These are phyloP conservation scores for Bonnemaisonia californica DNA, from an alignment of 31 red algal species.

Conservation along the genomic window DNA sequence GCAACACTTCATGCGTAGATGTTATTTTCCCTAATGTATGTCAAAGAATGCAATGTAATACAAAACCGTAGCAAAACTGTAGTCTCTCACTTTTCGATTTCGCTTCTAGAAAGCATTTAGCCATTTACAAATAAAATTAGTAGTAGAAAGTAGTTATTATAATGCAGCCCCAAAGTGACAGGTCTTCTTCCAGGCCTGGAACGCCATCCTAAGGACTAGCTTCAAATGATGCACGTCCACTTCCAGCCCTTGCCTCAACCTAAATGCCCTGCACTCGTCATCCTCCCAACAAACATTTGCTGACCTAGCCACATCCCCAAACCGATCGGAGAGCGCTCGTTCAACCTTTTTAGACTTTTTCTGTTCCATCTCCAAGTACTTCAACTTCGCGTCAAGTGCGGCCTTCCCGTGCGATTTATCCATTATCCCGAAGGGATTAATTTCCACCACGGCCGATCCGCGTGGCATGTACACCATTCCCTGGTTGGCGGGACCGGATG, in stretches of 20 bases:
- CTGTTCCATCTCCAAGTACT: neutral
- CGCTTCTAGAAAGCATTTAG: no score
- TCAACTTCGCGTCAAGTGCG: neutral
- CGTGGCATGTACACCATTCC: conserved; percentile 42
- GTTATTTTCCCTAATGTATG: no score
- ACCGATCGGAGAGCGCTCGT: conserved; percentile 10
- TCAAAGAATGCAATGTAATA: no score
- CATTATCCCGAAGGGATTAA: conserved; percentile 36
- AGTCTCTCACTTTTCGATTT: no score
- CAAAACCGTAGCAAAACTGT: no score
- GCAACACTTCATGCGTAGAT: no score
- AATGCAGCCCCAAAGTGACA: no score
- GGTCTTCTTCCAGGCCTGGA: conserved; percentile 9
- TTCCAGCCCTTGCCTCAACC: neutral
- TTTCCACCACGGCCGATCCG: conserved; percentile 50
- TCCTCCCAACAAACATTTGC: conserved; percentile 5
- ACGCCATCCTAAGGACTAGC: neutral
- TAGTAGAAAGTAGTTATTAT: no score
- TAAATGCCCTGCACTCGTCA: conserved; percentile 2
- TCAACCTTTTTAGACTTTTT: neutral
- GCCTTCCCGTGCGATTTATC: neutral
- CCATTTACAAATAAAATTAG: no score
- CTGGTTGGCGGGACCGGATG: conserved; percentile 26
- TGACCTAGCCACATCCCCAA: conserved; percentile 31
- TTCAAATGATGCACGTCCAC: conserved; percentile 22